phyloP scores from a whole-genome alignment of 2,329 filamentous ascomycete species.

The Aspergillus sp. region DNA sequence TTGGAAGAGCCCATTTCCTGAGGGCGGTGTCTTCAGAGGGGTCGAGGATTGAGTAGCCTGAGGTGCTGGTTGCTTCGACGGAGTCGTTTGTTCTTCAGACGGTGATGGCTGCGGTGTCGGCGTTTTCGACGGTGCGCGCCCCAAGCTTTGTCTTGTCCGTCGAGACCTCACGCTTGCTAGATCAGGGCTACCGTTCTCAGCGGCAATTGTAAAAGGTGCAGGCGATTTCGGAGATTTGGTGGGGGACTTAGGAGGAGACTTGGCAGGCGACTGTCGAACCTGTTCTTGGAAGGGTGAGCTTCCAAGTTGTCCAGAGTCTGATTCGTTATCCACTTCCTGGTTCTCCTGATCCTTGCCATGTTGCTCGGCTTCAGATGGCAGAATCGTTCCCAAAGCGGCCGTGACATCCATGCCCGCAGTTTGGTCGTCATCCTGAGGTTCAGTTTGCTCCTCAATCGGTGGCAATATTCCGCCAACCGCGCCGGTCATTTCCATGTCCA shows the following conservation, averaged over 20 bases:
- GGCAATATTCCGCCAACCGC: conserved; percentile 41
- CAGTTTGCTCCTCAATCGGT: conserved; percentile 33
- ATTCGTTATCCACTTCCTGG: conserved; percentile 54
- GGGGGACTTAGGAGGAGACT: conserved; percentile 9
- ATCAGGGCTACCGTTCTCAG: conserved; percentile 50
- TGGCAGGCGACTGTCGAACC: conserved; percentile 25
- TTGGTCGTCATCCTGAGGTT: conserved; percentile 33
- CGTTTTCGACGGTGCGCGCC: conserved; percentile 37
- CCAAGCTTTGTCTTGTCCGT: conserved; percentile 43
- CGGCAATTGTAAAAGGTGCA: conserved; percentile 32
- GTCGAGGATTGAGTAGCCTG: conserved; percentile 40
- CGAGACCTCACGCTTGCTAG: conserved; percentile 46
- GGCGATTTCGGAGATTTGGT: conserved; percentile 11
- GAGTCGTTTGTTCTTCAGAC: conserved; percentile 31
- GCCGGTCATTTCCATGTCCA: conserved; percentile 56
- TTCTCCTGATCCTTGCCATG: conserved; percentile 46
- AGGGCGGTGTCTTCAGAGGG: conserved; percentile 46
- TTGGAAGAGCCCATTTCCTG: conserved; percentile 42
- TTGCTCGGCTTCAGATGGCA: conserved; percentile 37
- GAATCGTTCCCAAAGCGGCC: conserved; percentile 56
- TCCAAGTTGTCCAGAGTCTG: conserved; percentile 41
- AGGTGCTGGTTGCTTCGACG: conserved; percentile 40
- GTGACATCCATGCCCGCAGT: conserved; percentile 65
- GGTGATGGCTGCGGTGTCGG: conserved; percentile 38
- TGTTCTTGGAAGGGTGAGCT: conserved; percentile 43